A percentile compares a stretch with the other conserved stretches of the same genome.
These are phyloP conservation scores for Pythium insidiosum DNA, from an alignment of 352 stramenopile species.

Conservation along the genomic window DNA sequence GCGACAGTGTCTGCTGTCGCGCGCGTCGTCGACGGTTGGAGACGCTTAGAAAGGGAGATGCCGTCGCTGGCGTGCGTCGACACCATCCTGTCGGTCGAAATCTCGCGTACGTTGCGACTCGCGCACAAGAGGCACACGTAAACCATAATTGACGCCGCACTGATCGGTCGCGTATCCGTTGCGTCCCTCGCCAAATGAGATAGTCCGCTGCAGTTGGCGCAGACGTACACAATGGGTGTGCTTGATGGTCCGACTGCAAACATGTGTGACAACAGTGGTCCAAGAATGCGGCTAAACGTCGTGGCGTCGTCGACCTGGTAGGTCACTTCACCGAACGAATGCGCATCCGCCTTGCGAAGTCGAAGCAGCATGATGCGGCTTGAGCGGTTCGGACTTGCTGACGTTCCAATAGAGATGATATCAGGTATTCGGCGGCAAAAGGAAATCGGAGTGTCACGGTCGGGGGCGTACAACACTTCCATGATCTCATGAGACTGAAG, in stretches of 20 bases:
- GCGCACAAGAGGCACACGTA: slow-evolving; percentile 61
- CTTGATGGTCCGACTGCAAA: slow-evolving; percentile 20
- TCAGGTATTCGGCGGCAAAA: not conserved
- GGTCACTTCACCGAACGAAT: slow-evolving; percentile 17
- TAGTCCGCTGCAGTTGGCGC: slow-evolving; percentile 45
- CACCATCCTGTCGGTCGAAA: slow-evolving; percentile 44
- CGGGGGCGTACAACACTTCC: not conserved
- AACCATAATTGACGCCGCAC: slow-evolving; percentile 19
- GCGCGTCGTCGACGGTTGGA: not conserved
- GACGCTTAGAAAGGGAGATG: slow-evolving; percentile 28
- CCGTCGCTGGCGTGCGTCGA: slow-evolving; percentile 37
- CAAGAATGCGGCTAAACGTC: slow-evolving; percentile 31
- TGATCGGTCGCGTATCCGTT: slow-evolving; percentile 6
- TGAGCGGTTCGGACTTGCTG: not conserved
- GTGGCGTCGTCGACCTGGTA: slow-evolving; percentile 45
- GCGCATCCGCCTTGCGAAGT: not conserved
- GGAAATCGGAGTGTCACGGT: not conserved
- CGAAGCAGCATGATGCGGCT: not conserved
- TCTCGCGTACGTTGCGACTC: slow-evolving; percentile 66
- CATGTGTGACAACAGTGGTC: slow-evolving; percentile 30
- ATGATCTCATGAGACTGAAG: not conserved
- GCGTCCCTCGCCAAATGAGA: slow-evolving; percentile 49
- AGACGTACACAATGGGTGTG: slow-evolving; percentile 35
- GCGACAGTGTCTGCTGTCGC: too few relatives aligned
- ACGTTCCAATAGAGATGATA: not conserved